A percentile compares a stretch with the other conserved stretches of the same genome.
phyloP scores from a whole-genome alignment of 31 red algal species.

The Bonnemaisonia californica region DNA sequence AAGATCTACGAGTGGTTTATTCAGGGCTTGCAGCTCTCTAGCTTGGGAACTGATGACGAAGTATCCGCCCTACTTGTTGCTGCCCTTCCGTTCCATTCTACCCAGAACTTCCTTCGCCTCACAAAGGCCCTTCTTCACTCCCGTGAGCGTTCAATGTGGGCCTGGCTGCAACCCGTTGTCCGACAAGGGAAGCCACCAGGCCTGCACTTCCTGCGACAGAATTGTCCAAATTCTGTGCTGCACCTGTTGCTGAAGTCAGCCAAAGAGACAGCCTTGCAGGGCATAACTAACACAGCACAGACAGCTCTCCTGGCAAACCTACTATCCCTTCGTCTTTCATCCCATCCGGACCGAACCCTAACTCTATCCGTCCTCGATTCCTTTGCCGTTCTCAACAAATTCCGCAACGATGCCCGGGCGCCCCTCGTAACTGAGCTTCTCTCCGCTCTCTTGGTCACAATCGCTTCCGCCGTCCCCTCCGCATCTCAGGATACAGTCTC shows the following conservation, averaged over 20 bases:
- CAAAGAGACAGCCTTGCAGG: not conserved
- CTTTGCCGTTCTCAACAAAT: slow-evolving; percentile 2
- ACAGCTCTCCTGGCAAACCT: slow-evolving; percentile 19
- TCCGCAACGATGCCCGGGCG: not conserved
- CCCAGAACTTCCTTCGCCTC: slow-evolving; percentile 4
- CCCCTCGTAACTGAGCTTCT: not conserved
- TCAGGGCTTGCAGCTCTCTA: slow-evolving; percentile 19
- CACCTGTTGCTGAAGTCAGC: slow-evolving; percentile 11
- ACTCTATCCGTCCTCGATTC: not conserved
- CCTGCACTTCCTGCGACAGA: slow-evolving; percentile 17
- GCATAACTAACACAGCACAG: not conserved
- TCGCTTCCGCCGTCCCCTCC: not conserved
- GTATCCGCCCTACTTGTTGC: slow-evolving; percentile 28
- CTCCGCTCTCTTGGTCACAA: not conserved
- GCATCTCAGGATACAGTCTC: not conserved
- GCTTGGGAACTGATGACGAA: slow-evolving; percentile 29
- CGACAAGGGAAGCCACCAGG: slow-evolving; percentile 15
- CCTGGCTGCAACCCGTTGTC: slow-evolving; percentile 32
- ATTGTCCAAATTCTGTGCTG: slow-evolving; percentile 14
- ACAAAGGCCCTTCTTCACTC: not conserved
- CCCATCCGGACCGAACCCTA: not conserved
- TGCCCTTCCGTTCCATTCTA: slow-evolving; percentile 31
- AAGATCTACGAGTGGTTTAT: slow-evolving; percentile 38
- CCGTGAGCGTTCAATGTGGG: slow-evolving; percentile 12
- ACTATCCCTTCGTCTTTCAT: slow-evolving; percentile 1